Conservation (phyloP, 2,329 filamentous ascomycete genomes). For the Aureobasidium sp. region DNA sequence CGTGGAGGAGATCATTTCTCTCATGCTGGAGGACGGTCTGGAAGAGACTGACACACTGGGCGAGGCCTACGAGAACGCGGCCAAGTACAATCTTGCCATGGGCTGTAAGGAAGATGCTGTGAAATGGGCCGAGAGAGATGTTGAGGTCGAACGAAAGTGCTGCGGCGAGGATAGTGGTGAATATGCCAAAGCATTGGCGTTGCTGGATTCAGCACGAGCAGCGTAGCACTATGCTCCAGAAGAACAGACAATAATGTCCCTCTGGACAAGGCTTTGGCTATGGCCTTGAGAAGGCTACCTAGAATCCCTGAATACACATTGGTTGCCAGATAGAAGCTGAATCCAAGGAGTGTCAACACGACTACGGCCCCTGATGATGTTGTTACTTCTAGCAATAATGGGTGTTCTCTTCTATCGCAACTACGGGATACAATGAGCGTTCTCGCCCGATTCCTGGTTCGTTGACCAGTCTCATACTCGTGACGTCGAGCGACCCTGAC, state of each 20-base stretch:
- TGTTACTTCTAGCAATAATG: no score
- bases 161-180: slow-evolving; percentile 14
- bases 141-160: slow-evolving; percentile 25
- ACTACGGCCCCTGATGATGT: no score
- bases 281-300: background rate
- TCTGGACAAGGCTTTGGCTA: background rate
- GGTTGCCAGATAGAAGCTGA: background rate
- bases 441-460: no score
- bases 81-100: slow-evolving; percentile 18
- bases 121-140: slow-evolving; percentile 21
- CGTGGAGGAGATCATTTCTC: slow-evolving; percentile 18
- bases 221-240: background rate
- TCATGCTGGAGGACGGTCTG: slow-evolving; percentile 21
- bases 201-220: slow-evolving; percentile 1
- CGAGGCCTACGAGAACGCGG: slow-evolving; percentile 18
- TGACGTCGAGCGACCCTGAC: slow-evolving; percentile 8
- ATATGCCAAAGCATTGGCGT: background rate
- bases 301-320: background rate
- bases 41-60: slow-evolving; percentile 21
- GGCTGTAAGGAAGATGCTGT: slow-evolving; percentile 19
- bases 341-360: background rate
- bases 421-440: no score
- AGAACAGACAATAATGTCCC: background rate
- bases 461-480: background rate
- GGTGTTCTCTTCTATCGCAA: no score